Evolutionary conservation across 495 filamentous ascomycete genomes (phyloP).

Genomic region (Daldinia vernicosa): DNA sequence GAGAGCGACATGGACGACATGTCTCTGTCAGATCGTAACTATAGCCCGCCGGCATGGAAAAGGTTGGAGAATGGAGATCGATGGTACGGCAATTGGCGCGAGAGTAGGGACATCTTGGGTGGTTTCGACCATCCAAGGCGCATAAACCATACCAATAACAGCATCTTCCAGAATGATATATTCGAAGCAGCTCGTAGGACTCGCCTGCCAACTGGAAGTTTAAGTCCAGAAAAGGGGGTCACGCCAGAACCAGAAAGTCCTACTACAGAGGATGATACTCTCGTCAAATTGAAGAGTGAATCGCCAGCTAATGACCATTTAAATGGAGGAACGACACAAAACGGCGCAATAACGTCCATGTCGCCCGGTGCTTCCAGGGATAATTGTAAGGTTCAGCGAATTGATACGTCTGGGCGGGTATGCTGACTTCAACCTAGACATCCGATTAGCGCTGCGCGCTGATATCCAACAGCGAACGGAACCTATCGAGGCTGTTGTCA

Average conservation of each 20-base stretch:
- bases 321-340: constrained; percentile 15
- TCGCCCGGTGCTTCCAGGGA: constrained; percentile 35
- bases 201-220: constrained; percentile 60
- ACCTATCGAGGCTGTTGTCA: constrained; percentile 78
- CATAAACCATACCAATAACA: constrained; percentile 50
- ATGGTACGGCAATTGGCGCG: constrained; percentile 65
- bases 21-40: constrained; percentile 58
- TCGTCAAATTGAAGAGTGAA: constrained; percentile 48
- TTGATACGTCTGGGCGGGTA: neutral
- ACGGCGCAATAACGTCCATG: constrained; percentile 43
- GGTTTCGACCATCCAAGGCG: constrained; percentile 42
- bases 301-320: constrained; percentile 13
- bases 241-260: constrained; percentile 56
- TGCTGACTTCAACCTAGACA: constrained; percentile 64
- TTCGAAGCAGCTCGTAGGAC: constrained; percentile 60
- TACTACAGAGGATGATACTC: constrained; percentile 44
- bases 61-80: constrained; percentile 62
- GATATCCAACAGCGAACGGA: constrained; percentile 89
- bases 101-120: constrained; percentile 49
- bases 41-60: constrained; percentile 65
- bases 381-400: constrained; percentile 50
- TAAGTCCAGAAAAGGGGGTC: constrained; percentile 60
- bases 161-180: constrained; percentile 48
- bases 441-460: constrained; percentile 83
- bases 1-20: constrained; percentile 57